Evolutionary conservation across 257 asterid species (phyloP).

Genomic region (Schizonepeta tenuifolia): DNA sequence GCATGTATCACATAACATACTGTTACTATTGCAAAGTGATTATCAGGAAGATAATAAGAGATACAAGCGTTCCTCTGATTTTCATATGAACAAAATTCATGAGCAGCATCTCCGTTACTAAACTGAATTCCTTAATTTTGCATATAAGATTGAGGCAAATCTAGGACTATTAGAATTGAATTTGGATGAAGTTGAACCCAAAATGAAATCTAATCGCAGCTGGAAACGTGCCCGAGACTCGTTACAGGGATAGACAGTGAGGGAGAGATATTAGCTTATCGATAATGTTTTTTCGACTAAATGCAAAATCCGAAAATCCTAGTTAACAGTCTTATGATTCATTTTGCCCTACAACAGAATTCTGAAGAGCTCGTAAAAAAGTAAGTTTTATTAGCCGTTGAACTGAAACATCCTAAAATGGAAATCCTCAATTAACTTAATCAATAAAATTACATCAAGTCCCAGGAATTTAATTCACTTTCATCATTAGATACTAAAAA

Average conservation of each 20-base stretch:
- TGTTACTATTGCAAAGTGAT: neutral
- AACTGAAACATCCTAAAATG: slow-evolving; percentile 24
- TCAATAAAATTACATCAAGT: neutral
- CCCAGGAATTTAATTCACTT: slow-evolving; percentile 9
- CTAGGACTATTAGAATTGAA: neutral
- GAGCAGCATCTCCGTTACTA: neutral
- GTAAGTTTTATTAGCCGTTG: slow-evolving; percentile 1
- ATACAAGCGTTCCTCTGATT: neutral
- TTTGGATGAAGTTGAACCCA: neutral
- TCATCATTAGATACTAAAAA: slow-evolving; percentile 35
- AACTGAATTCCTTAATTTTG: neutral
- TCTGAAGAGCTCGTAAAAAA: neutral
- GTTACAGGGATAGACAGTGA: neutral
- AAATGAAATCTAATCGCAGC: neutral
- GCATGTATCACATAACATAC: neutral
- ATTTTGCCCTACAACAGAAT: neutral
- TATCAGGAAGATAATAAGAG: slow-evolving; percentile 1
- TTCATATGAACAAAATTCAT: neutral
- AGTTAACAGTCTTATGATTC: slow-evolving; percentile 13
- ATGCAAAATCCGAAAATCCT: slow-evolving; percentile 4
- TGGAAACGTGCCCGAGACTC: slow-evolving; percentile 1
- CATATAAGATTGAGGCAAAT: neutral
- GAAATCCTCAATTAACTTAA: slow-evolving; percentile 11
- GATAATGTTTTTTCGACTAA: neutral
- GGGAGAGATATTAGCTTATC: neutral